phyloP scores from a whole-genome alignment of 2,329 filamentous ascomycete species.

The Ceratocystiopsis sp. region DNA sequence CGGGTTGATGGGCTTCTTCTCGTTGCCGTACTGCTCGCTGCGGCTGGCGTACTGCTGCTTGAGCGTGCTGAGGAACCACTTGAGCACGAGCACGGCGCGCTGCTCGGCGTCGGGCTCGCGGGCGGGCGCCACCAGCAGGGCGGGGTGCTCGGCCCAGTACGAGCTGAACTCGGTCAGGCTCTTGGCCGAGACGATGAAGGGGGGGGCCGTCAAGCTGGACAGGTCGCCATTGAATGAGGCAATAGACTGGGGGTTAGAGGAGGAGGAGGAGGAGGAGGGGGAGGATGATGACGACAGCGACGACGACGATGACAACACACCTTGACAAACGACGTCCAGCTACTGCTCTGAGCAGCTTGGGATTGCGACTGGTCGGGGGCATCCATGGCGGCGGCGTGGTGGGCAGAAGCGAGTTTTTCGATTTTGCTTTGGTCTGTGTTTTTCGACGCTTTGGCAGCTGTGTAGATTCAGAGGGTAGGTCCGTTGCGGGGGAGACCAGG shows the following conservation, averaged over 20 bases:
- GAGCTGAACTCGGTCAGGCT: conserved; percentile 67
- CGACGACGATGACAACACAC: conserved; percentile 14
- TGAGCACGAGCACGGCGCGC: conserved; percentile 72
- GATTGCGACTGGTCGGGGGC: conserved; percentile 2
- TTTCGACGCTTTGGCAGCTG: no score
- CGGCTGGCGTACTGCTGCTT: conserved; percentile 66
- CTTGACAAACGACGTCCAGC: conserved; percentile 36
- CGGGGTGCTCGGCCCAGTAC: conserved; percentile 68
- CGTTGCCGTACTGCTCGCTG: conserved; percentile 68
- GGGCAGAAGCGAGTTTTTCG: no score
- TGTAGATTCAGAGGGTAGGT: no score
- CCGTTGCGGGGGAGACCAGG: no score
- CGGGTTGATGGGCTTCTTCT: conserved; percentile 96
- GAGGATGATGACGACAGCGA: neutral
- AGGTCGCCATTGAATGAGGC: conserved; percentile 71
- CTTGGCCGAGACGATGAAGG: conserved; percentile 65
- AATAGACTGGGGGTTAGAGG: conserved; percentile 36
- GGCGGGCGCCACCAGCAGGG: conserved; percentile 66
- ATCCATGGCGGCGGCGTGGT: conserved; percentile 3
- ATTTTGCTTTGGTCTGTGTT: no score
- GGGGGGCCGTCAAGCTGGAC: conserved; percentile 63
- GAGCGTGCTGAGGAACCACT: conserved; percentile 88
- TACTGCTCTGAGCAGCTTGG: conserved; percentile 20
- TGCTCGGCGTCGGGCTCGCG: conserved; percentile 64
- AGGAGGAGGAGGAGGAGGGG: neutral